Percentiles rank a stretch among this genome's conserved stretches.
Evolutionary conservation across 2,329 filamentous ascomycete genomes (phyloP).

Genomic region (Raffaelea ambrosiae): DNA sequence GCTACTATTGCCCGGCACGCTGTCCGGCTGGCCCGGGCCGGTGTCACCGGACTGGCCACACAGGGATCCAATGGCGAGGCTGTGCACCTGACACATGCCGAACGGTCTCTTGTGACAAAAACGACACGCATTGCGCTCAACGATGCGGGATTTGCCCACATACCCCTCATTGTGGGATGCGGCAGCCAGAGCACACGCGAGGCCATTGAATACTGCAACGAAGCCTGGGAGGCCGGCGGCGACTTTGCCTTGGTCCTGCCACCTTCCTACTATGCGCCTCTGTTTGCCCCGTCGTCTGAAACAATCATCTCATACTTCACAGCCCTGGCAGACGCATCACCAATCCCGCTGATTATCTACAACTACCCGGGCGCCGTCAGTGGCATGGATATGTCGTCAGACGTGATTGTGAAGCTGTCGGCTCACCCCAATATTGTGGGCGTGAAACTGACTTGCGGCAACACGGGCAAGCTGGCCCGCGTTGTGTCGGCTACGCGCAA

Average conservation of each 20-base stretch:
- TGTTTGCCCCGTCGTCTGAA: constrained; percentile 53
- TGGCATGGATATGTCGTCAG: constrained; percentile 56
- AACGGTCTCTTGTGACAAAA: constrained; percentile 59
- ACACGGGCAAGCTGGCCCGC: constrained; percentile 61
- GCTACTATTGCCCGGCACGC: constrained; percentile 51
- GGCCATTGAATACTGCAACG: constrained; percentile 58
- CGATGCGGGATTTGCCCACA: constrained; percentile 51
- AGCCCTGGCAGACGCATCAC: constrained; percentile 53
- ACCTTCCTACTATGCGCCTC: constrained; percentile 64
- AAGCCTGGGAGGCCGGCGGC: constrained; percentile 60
- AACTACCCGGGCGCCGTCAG: constrained; percentile 59
- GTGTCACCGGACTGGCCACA: constrained; percentile 65
- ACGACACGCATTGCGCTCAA: constrained; percentile 64
- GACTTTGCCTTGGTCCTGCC: constrained; percentile 71
- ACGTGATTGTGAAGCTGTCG: constrained; percentile 50
- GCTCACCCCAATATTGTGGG: constrained; percentile 59
- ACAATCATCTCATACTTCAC: constrained; percentile 59
- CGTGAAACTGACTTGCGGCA: constrained; percentile 62
- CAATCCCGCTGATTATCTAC: constrained; percentile 60
- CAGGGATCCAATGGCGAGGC: constrained; percentile 81
- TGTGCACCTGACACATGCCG: constrained; percentile 63
- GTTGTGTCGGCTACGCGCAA: constrained; percentile 26
- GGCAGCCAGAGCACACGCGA: constrained; percentile 67
- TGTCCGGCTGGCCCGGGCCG: constrained; percentile 63
- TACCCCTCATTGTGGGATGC: constrained; percentile 70